Evolutionary conservation across 2,329 filamentous ascomycete species (phyloP), one percentile per base, ranked within the genome.

Genomic region (Ustilaginoidea virens): DNA sequence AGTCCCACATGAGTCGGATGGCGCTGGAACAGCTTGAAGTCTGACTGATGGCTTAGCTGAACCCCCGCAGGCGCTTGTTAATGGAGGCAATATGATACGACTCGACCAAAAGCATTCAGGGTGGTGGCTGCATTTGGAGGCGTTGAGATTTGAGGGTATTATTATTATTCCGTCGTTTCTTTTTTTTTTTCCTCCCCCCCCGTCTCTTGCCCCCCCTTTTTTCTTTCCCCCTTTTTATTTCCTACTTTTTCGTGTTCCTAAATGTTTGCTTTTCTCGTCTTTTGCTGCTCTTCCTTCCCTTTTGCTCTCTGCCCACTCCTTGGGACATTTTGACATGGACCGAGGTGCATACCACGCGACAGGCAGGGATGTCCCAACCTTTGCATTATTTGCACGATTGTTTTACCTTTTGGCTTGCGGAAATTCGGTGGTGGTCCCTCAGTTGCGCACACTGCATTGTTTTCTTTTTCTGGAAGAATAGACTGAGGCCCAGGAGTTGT

Each of bases 91-190:
- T 30, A 22, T 30, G 27, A 27, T 28, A 25, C 25, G 27, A 30
- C 20, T 35, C 30, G 28, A 35, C 22, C 28, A 42, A 48, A 45
- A 48, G 36, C 38, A 38, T 40, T 32, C 20, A 31, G 41, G 43
- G 37, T 32, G 43, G 45, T 38, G 45, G 44, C 43, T 55, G 51
- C 52, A 55, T 55, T 45, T 36, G 42, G 46, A 42, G 52, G 52
- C 50, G 52, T 55, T 55, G 43, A 39, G 33, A 32, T 32, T 41
- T n/a, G n/a, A n/a, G n/a, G n/a, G n/a, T n/a, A n/a, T n/a, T n/a
- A n/a, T n/a, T n/a, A n/a, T n/a, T n/a, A n/a, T n/a, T n/a, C n/a
- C n/a, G n/a, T n/a, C n/a, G n/a, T n/a, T n/a, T n/a, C n/a, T n/a
- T n/a, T n/a, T n/a, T n/a, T n/a, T n/a, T n/a, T n/a, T n/a, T n/a